phyloP scores from a whole-genome alignment of 108 stramenopile genomes.

The Skeletonema menzelii region DNA sequence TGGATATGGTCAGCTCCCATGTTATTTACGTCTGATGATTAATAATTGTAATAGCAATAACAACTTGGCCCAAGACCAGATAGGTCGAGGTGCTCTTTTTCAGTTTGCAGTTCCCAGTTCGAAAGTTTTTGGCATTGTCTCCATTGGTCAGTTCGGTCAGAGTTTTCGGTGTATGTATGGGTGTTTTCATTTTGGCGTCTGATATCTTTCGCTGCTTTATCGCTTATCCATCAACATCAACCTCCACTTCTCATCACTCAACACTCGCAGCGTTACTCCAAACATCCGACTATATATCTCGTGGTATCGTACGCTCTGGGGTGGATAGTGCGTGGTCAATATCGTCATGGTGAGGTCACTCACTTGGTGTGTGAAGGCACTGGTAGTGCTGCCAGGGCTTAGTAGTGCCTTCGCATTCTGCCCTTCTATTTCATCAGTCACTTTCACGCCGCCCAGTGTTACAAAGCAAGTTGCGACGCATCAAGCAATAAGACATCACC shows the following conservation, averaged over 20 bases:
- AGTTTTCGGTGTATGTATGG: no score
- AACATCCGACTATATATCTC: no score
- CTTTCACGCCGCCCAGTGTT: neutral
- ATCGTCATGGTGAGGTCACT: neutral
- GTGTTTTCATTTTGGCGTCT: no score
- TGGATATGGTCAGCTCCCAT: constrained; percentile 89
- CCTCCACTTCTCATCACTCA: no score
- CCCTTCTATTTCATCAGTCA: neutral
- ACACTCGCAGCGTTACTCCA: no score
- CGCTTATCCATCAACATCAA: neutral
- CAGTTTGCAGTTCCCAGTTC: no score
- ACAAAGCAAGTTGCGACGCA: neutral
- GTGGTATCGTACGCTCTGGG: no score
- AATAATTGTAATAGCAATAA: neutral
- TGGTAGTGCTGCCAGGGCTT: neutral
- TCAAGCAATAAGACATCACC: neutral
- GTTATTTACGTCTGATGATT: constrained; percentile 22
- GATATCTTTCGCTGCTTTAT: neutral
- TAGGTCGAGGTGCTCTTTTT: no score
- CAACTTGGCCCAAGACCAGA: no score
- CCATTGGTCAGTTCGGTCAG: no score
- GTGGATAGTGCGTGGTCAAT: neutral
- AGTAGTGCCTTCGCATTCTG: neutral
- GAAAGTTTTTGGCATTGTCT: no score
- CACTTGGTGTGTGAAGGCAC: neutral